phyloP scores from a whole-genome alignment of 352 stramenopile genomes.

The Phytophthora pistaciae region DNA sequence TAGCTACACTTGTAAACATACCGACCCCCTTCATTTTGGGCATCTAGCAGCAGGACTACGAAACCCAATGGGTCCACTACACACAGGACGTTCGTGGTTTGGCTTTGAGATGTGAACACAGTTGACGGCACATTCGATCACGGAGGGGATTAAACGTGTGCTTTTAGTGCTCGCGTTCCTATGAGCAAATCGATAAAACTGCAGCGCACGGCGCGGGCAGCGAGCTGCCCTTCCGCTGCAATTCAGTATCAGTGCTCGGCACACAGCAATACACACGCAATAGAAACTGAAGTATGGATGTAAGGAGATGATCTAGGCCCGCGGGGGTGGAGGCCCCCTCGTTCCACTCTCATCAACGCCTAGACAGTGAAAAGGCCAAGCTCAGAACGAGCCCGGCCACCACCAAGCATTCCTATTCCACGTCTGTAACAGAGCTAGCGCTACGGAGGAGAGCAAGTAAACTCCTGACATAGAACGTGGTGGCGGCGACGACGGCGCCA shows the following conservation, averaged over 20 bases:
- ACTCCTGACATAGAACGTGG: slow-evolving; percentile 85
- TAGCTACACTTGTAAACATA: neutral
- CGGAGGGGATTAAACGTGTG: slow-evolving; percentile 79
- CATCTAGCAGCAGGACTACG: neutral
- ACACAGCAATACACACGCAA: neutral
- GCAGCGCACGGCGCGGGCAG: slow-evolving; percentile 53
- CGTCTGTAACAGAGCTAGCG: slow-evolving; percentile 84
- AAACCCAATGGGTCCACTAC: too few species aligned
- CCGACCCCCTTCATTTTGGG: too few species aligned
- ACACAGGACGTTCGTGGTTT: neutral
- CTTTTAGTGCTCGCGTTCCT: slow-evolving; percentile 88
- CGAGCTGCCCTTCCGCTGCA: slow-evolving; percentile 53
- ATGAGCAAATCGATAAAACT: slow-evolving; percentile 89
- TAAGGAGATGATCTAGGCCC: slow-evolving; percentile 87
- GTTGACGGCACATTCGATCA: slow-evolving; percentile 90
- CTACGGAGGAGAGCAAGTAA: slow-evolving; percentile 76
- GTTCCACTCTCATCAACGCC: slow-evolving; percentile 86
- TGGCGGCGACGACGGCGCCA: slow-evolving; percentile 30
- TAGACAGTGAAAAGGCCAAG: slow-evolving; percentile 59
- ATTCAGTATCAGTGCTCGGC: slow-evolving; percentile 83
- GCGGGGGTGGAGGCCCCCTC: slow-evolving; percentile 33
- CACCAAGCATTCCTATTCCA: slow-evolving; percentile 84
- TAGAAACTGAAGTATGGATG: slow-evolving; percentile 30
- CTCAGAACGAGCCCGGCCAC: slow-evolving; percentile 76
- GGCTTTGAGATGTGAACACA: slow-evolving; percentile 65